These are phyloP conservation scores for Carpinus fangiana DNA, from an alignment of 306 rosid species.

Conservation along the genomic window DNA sequence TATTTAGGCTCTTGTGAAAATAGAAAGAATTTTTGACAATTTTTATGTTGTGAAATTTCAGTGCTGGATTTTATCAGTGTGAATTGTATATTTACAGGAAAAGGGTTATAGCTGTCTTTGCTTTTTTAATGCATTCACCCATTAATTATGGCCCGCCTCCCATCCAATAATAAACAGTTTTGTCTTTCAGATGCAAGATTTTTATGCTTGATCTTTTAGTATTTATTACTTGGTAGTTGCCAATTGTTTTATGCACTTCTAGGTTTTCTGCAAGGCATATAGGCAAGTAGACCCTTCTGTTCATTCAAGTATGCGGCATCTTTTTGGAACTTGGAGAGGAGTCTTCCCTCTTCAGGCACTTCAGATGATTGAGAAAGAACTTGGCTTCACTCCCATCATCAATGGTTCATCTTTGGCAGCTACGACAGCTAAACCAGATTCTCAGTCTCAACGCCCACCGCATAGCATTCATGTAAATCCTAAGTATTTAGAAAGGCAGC, in stretches of 20 bases:
- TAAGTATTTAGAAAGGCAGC: constrained; percentile 87
- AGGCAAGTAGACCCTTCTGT: constrained; percentile 71
- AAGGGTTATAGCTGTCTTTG: constrained; percentile 4
- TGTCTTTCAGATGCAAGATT: constrained; percentile 18
- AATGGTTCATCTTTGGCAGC: constrained; percentile 58
- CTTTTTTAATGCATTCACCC: constrained; percentile 22
- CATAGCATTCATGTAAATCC: constrained; percentile 95
- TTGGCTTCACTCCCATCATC: constrained; percentile 56
- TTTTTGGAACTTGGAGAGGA: constrained; percentile 96
- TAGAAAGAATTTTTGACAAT: constrained; percentile 10
- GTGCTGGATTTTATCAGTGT: constrained; percentile 8
- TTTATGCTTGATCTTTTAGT: constrained; percentile 25
- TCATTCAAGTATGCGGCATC: constrained; percentile 82
- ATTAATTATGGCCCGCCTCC: constrained; percentile 26
- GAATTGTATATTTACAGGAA: not conserved
- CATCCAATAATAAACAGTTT: constrained; percentile 9
- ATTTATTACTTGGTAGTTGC: constrained; percentile 32
- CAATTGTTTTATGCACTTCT: constrained; percentile 33
- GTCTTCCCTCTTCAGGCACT: constrained; percentile 85
- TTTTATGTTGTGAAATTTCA: constrained; percentile 18
- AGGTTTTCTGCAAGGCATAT: constrained; percentile 95
- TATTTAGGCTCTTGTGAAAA: not conserved
- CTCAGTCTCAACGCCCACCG: constrained; percentile 69
- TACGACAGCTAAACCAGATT: constrained; percentile 60
- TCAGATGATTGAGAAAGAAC: constrained; percentile 77